Percentiles rank a stretch among this genome's conserved stretches.
These are phyloP conservation scores for Pseudogymnoascus sp. DNA, from an alignment of 2,329 filamentous ascomycete genomes.

Conservation along the genomic window DNA sequence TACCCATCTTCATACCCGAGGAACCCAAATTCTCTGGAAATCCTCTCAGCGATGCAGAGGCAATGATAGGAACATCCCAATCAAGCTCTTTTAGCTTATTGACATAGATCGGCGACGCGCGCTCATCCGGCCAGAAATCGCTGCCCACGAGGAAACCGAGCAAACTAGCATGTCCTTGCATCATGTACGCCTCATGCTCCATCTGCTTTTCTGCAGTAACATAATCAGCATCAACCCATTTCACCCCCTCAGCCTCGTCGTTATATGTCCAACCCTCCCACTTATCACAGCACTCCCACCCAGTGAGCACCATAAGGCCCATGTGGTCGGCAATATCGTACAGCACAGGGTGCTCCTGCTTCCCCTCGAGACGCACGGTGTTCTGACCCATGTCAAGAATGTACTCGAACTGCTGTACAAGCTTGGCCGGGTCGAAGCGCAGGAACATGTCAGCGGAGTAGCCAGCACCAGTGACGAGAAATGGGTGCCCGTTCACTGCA, in stretches of 20 bases:
- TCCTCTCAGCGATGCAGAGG: constrained; percentile 48
- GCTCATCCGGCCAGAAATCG: constrained; percentile 55
- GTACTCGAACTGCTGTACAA: constrained; percentile 42
- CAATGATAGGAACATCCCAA: constrained; percentile 50
- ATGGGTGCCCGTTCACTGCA: constrained; percentile 46
- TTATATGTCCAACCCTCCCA: constrained; percentile 60
- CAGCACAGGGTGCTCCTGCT: constrained; percentile 53
- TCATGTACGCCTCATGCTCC: constrained; percentile 50
- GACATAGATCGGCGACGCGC: constrained; percentile 45
- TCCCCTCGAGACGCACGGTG: constrained; percentile 55
- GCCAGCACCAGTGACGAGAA: constrained; percentile 53
- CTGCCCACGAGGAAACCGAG: constrained; percentile 52
- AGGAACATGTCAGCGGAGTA: constrained; percentile 56
- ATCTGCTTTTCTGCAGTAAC: constrained; percentile 45
- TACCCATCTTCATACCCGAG: constrained; percentile 53
- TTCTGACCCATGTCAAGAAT: constrained; percentile 55
- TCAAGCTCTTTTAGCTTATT: constrained; percentile 40
- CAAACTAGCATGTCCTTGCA: constrained; percentile 52
- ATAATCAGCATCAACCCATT: constrained; percentile 49
- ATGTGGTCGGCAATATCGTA: constrained; percentile 51
- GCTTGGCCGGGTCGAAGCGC: constrained; percentile 43
- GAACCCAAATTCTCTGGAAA: constrained; percentile 44
- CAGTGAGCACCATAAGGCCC: constrained; percentile 53
- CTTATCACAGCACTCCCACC: constrained; percentile 62
- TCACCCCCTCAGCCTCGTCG: constrained; percentile 36